A percentile compares a stretch with the other conserved stretches of the same genome.
These are phyloP conservation scores for Plectranthus barbatus DNA, from an alignment of 257 asterid species.

Conservation along the genomic window DNA sequence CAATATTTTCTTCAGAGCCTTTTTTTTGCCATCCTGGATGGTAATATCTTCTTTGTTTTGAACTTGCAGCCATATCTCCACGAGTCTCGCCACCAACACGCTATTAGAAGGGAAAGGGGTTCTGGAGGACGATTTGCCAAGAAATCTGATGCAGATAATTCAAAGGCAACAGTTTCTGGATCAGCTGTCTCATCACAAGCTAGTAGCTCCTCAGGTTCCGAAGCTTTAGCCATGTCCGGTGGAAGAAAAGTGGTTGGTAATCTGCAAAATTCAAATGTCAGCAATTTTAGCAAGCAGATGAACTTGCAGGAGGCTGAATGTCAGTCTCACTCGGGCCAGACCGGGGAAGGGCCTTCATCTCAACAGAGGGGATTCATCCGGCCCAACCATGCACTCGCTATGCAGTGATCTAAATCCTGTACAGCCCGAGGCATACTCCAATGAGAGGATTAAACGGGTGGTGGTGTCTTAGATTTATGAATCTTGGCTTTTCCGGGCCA, in stretches of 20 bases:
- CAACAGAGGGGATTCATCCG: not conserved
- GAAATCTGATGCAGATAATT: constrained; percentile 37
- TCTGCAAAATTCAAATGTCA: constrained; percentile 17
- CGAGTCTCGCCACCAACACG: constrained; percentile 94
- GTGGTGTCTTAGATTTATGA: constrained; percentile 7
- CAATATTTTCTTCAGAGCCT: not conserved
- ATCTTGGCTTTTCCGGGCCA: constrained; percentile 32
- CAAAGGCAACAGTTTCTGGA: constrained; percentile 32
- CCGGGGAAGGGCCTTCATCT: not conserved
- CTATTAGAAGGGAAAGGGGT: constrained; percentile 74
- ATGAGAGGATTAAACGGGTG: not conserved
- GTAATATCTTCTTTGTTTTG: not conserved
- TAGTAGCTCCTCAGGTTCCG: constrained; percentile 30
- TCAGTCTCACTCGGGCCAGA: constrained; percentile 9
- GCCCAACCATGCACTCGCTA: not conserved
- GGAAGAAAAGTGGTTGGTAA: constrained; percentile 20
- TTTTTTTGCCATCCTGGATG: not conserved
- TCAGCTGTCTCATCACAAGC: constrained; percentile 26
- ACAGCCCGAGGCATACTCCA: not conserved
- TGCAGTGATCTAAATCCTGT: not conserved
- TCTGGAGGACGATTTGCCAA: constrained; percentile 84
- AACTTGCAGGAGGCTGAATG: constrained; percentile 27
- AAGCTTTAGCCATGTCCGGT: constrained; percentile 3
- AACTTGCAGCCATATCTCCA: constrained; percentile 70
- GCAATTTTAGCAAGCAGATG: constrained; percentile 26